Evolutionary conservation across 2,329 filamentous ascomycete species (phyloP), one percentile per base, ranked within the genome.

Genomic region (Fusarium napiforme): DNA sequence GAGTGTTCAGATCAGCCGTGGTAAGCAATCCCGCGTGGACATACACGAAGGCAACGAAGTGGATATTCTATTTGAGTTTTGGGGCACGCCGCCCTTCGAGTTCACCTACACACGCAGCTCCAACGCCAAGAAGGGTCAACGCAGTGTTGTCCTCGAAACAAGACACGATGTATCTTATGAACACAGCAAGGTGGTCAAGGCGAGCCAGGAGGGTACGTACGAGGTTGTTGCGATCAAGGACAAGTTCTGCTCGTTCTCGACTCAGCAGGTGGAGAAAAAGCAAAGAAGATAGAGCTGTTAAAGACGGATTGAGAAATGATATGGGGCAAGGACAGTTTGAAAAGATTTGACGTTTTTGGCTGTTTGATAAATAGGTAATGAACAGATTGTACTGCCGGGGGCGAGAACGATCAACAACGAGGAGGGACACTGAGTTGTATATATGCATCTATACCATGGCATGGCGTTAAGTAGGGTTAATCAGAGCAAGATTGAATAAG

Each of bases 141-240:
- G 91, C 79, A 90, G 92, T 42, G 88, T 91, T 77, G 89, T 99
- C 39, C 87, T 99, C 23, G 97, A 99, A 84, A 98, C 97, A 73
- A 90, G 93, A 76, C 95, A 96, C 75, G 95, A 98, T 77, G 87
- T 93, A 23, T 96, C 93, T 55, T 90, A 95, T 71, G 94, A 97
- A 78, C 89, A 94, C 81, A 91, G 85, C 78, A 95, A 97, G 87
- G 90, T 90, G 32, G 89, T 98, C 77, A 91, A 91, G 77, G 95
- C 95, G 32, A 95, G 92, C 76, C 93, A 97, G 80, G 96, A 98
- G 86, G 96, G 96, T 56, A 97, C 95, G 75, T 99, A 99, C 80
- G 96, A 99, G 84, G 96, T 99, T 23, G 93, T 98, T 36, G 92
- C 94, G 16, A 97, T 99, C 83, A 97, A 97, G 86, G 96, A 99